A percentile compares a stretch with the other conserved stretches of the same genome.
These are phyloP conservation scores for Sordariomycetes sp. DNA, from an alignment of 2,329 filamentous ascomycete species.

Conservation along the genomic window DNA sequence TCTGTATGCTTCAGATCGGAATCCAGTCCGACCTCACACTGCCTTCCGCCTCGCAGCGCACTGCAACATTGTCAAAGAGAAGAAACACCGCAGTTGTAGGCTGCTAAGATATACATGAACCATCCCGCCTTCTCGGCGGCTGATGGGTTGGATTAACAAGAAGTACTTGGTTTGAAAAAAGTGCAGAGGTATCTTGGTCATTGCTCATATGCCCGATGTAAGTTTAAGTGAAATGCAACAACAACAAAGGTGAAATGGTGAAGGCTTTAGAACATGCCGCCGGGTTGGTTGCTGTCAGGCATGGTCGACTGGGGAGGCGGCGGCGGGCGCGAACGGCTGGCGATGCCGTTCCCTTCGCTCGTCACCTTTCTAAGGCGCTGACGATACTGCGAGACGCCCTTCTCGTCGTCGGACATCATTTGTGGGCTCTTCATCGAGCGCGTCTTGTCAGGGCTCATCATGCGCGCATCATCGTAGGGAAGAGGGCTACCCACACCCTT, in stretches of 20 bases:
- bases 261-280: conserved; percentile 2
- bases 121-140: no score
- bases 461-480: conserved; percentile 5
- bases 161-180: not conserved
- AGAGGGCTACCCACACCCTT: conserved; percentile 31
- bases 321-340: conserved; percentile 11
- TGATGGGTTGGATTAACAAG: conserved; percentile 3
- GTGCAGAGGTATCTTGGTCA: conserved; percentile 2
- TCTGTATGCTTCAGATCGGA: no score
- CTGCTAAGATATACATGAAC: no score
- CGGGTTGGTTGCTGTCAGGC: not conserved
- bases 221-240: conserved; percentile 1
- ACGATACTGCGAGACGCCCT: conserved; percentile 20
- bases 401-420: conserved; percentile 30
- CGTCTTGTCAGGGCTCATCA: conserved; percentile 4
- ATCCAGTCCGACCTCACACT: no score
- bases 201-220: conserved; percentile 2
- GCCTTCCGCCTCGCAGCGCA: no score
- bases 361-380: conserved; percentile 32
- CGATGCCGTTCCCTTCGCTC: conserved; percentile 27
- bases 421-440: conserved; percentile 11
- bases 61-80: not conserved
- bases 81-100: no score
- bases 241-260: not conserved
- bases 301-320: not conserved